Conservation (phyloP, 208 protist species). For the Herpetomonas tarakana region DNA sequence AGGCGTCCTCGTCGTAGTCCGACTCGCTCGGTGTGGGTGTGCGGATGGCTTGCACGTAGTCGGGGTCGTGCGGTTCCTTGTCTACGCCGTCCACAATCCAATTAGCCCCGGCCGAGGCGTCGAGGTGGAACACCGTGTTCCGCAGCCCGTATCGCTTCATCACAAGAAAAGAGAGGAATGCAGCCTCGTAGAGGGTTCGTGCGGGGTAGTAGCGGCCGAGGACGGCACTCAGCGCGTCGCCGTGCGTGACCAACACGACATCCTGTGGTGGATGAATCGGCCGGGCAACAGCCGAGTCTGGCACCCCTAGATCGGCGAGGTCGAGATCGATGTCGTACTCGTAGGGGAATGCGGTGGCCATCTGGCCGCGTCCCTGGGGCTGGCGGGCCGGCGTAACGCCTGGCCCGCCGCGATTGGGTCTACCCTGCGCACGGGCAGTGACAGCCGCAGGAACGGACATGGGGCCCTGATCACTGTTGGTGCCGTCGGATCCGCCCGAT, state of each 20-base stretch:
- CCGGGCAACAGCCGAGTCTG: too few species aligned
- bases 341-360: too few species aligned
- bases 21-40: not conserved
- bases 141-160: conserved; percentile 29
- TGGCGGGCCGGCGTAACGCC: too few species aligned
- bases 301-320: too few species aligned
- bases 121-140: conserved; percentile 40
- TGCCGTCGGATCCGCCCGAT: not conserved
- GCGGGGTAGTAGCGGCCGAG: conserved; percentile 58
- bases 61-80: conserved; percentile 23
- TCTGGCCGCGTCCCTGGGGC: too few species aligned
- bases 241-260: conserved; percentile 75
- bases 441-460: not conserved
- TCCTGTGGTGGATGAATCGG: conserved; percentile 3
- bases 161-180: conserved; percentile 75
- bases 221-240: conserved; percentile 70
- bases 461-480: not conserved
- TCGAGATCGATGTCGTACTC: not conserved
- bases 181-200: conserved; percentile 65
- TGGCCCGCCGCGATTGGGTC: too few species aligned
- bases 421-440: not conserved
- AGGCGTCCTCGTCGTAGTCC: not conserved
- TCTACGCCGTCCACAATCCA: conserved; percentile 57
- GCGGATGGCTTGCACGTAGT: not conserved
- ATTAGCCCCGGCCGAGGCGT: conserved; percentile 41